These are phyloP conservation scores for Metahyphopichia silvanorum DNA, from an alignment of 805 yeast species.

Conservation along the genomic window DNA sequence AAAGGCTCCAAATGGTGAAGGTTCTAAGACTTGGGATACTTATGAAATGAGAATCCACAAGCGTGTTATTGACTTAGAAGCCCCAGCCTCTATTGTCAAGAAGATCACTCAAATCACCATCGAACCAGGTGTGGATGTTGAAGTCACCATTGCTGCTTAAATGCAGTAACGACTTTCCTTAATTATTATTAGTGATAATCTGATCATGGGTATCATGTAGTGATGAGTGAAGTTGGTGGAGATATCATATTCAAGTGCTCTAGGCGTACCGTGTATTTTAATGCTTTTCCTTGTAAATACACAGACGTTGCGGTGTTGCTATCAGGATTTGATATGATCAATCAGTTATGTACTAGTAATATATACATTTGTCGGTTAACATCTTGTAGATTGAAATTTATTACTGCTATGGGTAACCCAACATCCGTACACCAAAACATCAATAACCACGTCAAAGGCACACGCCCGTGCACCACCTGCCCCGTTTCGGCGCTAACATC, in stretches of 20 bases:
- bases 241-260: conserved; percentile 44
- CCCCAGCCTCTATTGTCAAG: conserved; percentile 91
- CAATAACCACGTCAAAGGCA: too few species aligned
- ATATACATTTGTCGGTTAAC: conserved; percentile 9
- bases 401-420: too few species aligned
- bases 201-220: too few species aligned
- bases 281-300: conserved; percentile 17
- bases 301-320: conserved; percentile 60
- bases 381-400: conserved; percentile 2
- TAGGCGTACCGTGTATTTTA: conserved; percentile 58
- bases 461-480: too few species aligned
- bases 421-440: too few species aligned
- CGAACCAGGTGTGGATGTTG: conserved; percentile 99
- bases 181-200: background rate
- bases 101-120: conserved; percentile 96
- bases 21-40: conserved; percentile 99
- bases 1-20: conserved; percentile 99
- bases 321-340: conserved; percentile 47
- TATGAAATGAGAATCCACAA: conserved; percentile 99
- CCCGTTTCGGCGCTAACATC: too few species aligned
- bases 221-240: conserved; percentile 8
- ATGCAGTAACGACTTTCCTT: conserved; percentile 4
- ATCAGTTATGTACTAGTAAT: conserved; percentile 2
- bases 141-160: conserved; percentile 86
- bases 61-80: conserved; percentile 98